Evolutionary conservation across 75 land plant species (phyloP), one percentile per base, ranked within the genome.

Genomic region (Sequoiadendron giganteum): DNA sequence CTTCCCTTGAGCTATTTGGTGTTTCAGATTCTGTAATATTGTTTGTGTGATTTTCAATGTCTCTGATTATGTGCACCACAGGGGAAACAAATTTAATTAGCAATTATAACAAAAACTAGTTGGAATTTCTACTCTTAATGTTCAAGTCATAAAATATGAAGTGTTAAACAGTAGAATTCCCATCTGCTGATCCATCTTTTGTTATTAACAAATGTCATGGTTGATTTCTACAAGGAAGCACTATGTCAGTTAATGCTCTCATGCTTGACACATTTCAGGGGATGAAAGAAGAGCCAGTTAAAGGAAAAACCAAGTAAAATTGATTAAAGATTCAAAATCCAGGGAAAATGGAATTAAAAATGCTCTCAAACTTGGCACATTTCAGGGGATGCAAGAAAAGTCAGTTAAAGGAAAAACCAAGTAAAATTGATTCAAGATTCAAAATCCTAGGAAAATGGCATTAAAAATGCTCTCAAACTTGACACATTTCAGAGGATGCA

Each of bases 1-100:
- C 13, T 90, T 55, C 18, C 97, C 97, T 88, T 89, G 77, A 43
- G 72, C 68, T 86, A 98, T 98, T 89, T 98, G 97, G 78, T 90
- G 75, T 86, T 87, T 92, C 88, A 98, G 76, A 58, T 91, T 91
- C 52, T 89, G 88, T 58, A 97, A 86, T 47, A 98, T 92, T n/a
- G 76, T 83, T 68, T 91, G 88, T 61, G 95, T 93, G 82, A 90
- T 91, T 86, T 85, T 92, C 88, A 97, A 88, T 19, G 97, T 98
- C 86, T 95, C 99, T 98, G 91, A n/a, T 43, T 75, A 72, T n/a
- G 25, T 10, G 77, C 77, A 75, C 77, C 70, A 87, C 36, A 87
- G 25, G n/a, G 32, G 10, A 25, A 47, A 80, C 55, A 45, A 75
- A 48, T 80, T 68, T 16, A 10, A 87, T 32, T 15, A 47, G 48